A percentile compares a stretch with the other conserved stretches of the same genome.
phyloP scores from a whole-genome alignment of 441 rosid genomes.

The Pelargonium myrrhifolium region DNA sequence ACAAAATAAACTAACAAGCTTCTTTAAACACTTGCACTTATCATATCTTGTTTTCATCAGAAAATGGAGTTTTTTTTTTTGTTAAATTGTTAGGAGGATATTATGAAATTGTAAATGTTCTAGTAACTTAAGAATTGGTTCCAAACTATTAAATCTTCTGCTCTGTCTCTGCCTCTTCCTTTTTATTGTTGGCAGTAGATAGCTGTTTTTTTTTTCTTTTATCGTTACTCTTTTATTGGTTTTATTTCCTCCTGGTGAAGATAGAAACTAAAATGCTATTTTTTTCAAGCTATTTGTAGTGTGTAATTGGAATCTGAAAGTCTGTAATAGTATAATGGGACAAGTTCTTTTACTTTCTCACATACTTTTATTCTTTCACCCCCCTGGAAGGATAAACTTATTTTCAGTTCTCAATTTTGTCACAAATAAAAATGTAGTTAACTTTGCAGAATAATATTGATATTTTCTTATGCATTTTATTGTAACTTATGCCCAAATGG shows the following conservation, averaged over 20 bases:
- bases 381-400: not conserved
- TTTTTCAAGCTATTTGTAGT: not conserved
- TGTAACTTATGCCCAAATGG: not conserved
- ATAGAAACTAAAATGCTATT: not conserved
- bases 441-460: not conserved
- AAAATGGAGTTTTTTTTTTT: not conserved
- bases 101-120: not conserved
- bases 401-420: not conserved
- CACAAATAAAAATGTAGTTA: not conserved
- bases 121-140: not conserved
- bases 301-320: not conserved
- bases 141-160: not conserved
- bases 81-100: not conserved
- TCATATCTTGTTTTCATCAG: not conserved
- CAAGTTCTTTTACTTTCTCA: slow-evolving; percentile 1
- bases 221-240: too few species aligned
- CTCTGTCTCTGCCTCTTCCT: not conserved
- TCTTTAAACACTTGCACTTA: not conserved
- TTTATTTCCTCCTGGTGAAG: not conserved
- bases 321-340: not conserved
- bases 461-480: not conserved
- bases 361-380: not conserved
- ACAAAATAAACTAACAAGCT: too few species aligned
- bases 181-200: not conserved
- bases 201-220: not conserved